Conservation (phyloP, 495 filamentous ascomycete genomes). For the Penicillium herquei region DNA sequence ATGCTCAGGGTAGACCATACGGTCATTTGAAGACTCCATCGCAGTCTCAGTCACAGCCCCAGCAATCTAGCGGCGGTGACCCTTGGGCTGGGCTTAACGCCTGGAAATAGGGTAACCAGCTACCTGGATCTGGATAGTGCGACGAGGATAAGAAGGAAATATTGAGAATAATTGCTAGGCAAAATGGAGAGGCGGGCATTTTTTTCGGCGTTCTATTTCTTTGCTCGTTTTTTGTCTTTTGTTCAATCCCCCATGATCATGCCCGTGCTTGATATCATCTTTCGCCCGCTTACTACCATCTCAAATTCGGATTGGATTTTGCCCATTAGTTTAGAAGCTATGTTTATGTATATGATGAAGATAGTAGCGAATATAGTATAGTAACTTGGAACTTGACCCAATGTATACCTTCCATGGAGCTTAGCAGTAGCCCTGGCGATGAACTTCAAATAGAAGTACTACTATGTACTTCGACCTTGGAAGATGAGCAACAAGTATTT, state of each 20-base stretch:
- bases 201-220: constrained; percentile 11
- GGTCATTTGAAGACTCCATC: constrained; percentile 39
- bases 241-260: neutral
- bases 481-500: too few relatives aligned
- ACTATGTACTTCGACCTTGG: too few relatives aligned
- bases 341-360: constrained; percentile 10
- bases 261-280: constrained; percentile 9
- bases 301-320: constrained; percentile 5
- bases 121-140: neutral
- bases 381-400: neutral
- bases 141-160: neutral
- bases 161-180: neutral
- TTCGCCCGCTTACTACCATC: neutral
- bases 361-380: constrained; percentile 2
- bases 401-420: too few relatives aligned
- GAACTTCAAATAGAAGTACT: too few relatives aligned
- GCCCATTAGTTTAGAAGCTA: constrained; percentile 4
- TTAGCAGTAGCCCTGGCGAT: too few relatives aligned
- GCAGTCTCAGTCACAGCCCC: constrained; percentile 33
- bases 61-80: constrained; percentile 45
- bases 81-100: constrained; percentile 85
- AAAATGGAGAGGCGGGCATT: constrained; percentile 12
- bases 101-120: constrained; percentile 61
- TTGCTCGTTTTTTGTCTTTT: neutral
- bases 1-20: constrained; percentile 49